Evolutionary conservation across 2,329 filamentous ascomycete genomes (phyloP), one percentile per base, ranked within the genome.

Genomic region (Plectosphaerella plurivora): DNA sequence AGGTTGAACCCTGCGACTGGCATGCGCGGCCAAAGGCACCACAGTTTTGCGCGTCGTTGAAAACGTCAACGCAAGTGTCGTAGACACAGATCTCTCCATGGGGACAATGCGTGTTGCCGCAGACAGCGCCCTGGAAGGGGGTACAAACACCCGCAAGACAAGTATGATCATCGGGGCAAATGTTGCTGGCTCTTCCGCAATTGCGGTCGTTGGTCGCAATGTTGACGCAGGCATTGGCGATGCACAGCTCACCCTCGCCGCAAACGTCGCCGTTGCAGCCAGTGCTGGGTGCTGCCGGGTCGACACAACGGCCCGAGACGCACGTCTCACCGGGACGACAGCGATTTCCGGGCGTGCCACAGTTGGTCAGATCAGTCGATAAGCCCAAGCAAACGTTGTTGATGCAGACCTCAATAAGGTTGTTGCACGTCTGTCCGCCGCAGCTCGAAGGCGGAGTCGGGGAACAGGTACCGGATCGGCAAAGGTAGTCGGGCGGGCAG

Each of bases 331-430:
- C 47, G 8, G 47, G 18, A 4, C 8, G 16, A 7, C 47, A 49
- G 0, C 14, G 18, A 8, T 37, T 49, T 8, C 33, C 36, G 15
- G 16, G 18, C 2, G 47, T n/a, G 15, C 47, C 47, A 20, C 47
- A 49, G 36, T 49, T 49, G 15, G 7, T 25, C 18, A 49, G 47
- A 16, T 49, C 47, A 16, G 47, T 49, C 12, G 47, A 49, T 6
- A 49, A 20, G 3, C 16, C 35, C 12, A 41, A 16, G 15, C 47
- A 49, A 2, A 5, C n/a, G 24, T 49, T 18, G 7, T 28, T 22
- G 14, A 41, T 11, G 36, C 47, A 49, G 7, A 49, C 33, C 15
- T 49, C 18, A 22, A 49, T 16, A 3, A 12, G 9, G n/a, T n/a
- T 5, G 16, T 49, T 36, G 36, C 47, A 49, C 1, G 47, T 49